Evolutionary conservation across 164 flowering plant genomes (phyloP), one percentile per base, ranked within the genome.

Genomic region (Chimonanthus salicifolius): DNA sequence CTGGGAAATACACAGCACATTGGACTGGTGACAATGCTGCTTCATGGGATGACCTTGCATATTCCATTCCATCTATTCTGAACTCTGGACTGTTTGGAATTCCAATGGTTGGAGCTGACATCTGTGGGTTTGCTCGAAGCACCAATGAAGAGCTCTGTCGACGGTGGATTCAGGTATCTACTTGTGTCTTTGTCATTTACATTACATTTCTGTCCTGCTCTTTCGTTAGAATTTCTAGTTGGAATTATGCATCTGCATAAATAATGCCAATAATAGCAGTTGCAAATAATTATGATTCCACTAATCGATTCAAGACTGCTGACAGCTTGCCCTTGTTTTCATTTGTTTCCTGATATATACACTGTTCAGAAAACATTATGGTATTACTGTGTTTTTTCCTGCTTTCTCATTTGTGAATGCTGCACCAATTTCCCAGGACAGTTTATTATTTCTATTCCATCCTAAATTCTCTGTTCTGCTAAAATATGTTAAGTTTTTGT

Each of bases 101-200:
- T 63, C 96, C 96, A 15, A 89, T 92, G 95, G 92, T 92, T 75
- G 97, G 97, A 66, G 90, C 97, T 44, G 97, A 92, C 83, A 90
- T 92, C 21, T 92, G 96, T 80, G 97, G 97, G 0, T 92, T 89
- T 62, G 7, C 49, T 2, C 62, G 81, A n/a, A 44, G 83, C 74
- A 88, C 94, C 2, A 90, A 71, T 62, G 97, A 92, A 76, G 97
- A 90, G 74, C 88, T 92, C 9, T 92, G 97, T 58, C 60, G 85
- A 11, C 88, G 96, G 2, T 92, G 97, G 97, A 92, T 90, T 78
- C 91, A 92, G 87, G 94, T 89, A 83, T 16, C 3, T 4, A 6
- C 9, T 6, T 3, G n/a, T 16, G 11, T 5, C 60, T 54, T 54
- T 54, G 60, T 54, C n/a, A 50, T 6, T 13, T 3, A 10, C 60